Base-by-base conservation (phyloP, 2,329 filamentous ascomycete species). In the Fusarium nanum region DNA sequence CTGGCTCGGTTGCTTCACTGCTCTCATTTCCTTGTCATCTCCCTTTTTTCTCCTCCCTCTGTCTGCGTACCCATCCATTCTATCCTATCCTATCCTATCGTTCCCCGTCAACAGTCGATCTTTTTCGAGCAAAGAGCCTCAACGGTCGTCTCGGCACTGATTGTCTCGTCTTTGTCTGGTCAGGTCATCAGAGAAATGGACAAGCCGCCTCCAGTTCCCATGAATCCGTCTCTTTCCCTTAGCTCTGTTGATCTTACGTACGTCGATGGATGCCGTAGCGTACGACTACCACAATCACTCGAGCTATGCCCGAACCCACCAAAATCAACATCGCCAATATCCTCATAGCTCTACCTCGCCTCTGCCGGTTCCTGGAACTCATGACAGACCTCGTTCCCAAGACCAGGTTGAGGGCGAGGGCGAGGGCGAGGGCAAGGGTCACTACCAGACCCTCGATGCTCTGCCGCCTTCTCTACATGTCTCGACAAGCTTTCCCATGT, bases 401-500 rank as follows among this genome's bases (percentile, higher is more conserved):
- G 52, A 49, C 23, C 44, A 50, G 68, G 42, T 32, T 22, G 44
- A 49, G 59, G 41, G 49, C 28, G 63, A 60, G 64, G 58, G 41
- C 41, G 67, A 65, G 52, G 41, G 49, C 28, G 63, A 60, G 64
- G 58, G 41, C 41, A 64, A 65, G 52, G 58, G 64, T 40, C 46
- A 55, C 48, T 60, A 61, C 37, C 57, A 58, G 40, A 60, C 52
- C 45, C 53, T 56, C 45, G 55, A 73, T 66, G 63, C 71, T 65
- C 60, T 67, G 30, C 49, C 59, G 28, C 41, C 47, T 45, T 59
- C 64, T 52, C 57, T 52, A 60, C 50, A 49, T 52, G 57, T 56
- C 63, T 62, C 46, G 56, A 75, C 52, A 54, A 71, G 60, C 58
- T 70, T 75, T 32, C 75, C 73, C 7, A 69, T 70, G 22, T 77